Evolutionary conservation across 176 grass and related monocot species (phyloP).

Genomic region (Rhynchospora tenuis): DNA sequence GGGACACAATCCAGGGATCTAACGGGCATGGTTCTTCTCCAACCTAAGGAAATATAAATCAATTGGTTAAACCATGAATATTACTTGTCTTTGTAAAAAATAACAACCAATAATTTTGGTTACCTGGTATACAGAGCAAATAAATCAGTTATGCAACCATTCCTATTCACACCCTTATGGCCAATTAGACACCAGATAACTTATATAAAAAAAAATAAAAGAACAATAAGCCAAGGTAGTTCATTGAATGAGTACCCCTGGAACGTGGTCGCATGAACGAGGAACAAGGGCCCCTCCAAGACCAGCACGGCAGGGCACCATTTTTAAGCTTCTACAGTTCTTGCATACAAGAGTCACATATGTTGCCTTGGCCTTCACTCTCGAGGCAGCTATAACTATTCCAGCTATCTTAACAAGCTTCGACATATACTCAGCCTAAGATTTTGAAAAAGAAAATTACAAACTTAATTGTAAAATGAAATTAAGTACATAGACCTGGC

Average conservation of each 20-base stretch:
- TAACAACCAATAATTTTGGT: not conserved
- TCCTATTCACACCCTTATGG: not conserved
- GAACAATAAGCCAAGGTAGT: not conserved
- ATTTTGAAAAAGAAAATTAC: not conserved
- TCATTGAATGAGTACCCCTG: conserved; percentile 41
- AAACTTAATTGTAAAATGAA: not conserved
- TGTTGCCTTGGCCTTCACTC: conserved; percentile 97
- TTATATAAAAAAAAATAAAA: not conserved
- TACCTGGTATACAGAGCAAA: not conserved
- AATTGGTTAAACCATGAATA: not conserved
- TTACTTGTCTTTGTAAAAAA: not conserved
- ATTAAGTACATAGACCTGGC: too few species aligned
- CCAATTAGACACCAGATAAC: not conserved
- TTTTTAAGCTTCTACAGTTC: conserved; percentile 76
- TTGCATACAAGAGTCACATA: conserved; percentile 90
- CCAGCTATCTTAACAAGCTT: conserved; percentile 92
- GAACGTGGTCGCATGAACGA: conserved; percentile 70
- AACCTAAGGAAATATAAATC: conserved; percentile 34
- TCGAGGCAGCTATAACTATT: conserved; percentile 77
- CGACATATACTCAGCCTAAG: conserved; percentile 79
- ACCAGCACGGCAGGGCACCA: conserved; percentile 71
- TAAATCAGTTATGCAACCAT: not conserved
- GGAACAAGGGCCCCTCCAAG: conserved; percentile 90
- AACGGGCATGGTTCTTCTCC: conserved; percentile 91
- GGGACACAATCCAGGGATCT: conserved; percentile 88